A percentile compares a stretch with the other conserved stretches of the same genome.
phyloP scores from a whole-genome alignment of 23 red algal genomes.

The Gracilariopsis chorda region DNA sequence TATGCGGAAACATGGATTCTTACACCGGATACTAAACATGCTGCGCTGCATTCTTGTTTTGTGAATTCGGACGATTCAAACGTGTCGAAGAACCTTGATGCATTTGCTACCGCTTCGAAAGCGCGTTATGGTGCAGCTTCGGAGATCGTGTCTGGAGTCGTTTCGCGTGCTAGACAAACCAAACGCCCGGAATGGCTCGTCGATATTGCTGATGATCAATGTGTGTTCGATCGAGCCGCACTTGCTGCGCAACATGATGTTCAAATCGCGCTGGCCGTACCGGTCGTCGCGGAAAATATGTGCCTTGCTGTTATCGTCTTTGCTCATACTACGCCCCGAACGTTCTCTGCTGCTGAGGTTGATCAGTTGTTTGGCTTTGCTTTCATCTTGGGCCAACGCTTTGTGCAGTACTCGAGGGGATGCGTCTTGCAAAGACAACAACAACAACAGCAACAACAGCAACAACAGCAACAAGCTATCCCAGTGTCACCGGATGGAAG shows the following conservation, averaged over 20 bases:
- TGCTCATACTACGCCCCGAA: background rate
- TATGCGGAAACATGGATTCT: conserved; percentile 41
- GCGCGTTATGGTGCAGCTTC: background rate
- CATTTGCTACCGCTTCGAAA: conserved; percentile 25
- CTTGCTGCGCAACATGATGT: background rate
- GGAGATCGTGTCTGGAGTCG: conserved; percentile 1
- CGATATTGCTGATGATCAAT: background rate
- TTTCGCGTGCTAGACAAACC: conserved; percentile 1
- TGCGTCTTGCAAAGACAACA: no score
- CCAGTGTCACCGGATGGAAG: background rate
- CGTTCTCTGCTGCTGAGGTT: conserved; percentile 3
- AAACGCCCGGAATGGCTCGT: conserved; percentile 62
- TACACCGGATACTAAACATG: background rate
- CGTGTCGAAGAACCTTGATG: background rate
- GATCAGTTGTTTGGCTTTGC: background rate
- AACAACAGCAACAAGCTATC: background rate
- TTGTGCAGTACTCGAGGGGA: background rate
- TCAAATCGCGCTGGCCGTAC: background rate
- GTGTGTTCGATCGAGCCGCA: conserved; percentile 33
- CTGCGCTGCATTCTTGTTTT: conserved; percentile 1
- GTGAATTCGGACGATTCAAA: conserved; percentile 25
- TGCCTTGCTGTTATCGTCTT: conserved; percentile 40
- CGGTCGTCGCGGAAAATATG: background rate
- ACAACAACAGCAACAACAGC: no score
- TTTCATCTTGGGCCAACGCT: background rate